A percentile compares a stretch with the other conserved stretches of the same genome.
phyloP scores from a whole-genome alignment of 2,329 filamentous ascomycete genomes.

The Fusarium mexicanum region DNA sequence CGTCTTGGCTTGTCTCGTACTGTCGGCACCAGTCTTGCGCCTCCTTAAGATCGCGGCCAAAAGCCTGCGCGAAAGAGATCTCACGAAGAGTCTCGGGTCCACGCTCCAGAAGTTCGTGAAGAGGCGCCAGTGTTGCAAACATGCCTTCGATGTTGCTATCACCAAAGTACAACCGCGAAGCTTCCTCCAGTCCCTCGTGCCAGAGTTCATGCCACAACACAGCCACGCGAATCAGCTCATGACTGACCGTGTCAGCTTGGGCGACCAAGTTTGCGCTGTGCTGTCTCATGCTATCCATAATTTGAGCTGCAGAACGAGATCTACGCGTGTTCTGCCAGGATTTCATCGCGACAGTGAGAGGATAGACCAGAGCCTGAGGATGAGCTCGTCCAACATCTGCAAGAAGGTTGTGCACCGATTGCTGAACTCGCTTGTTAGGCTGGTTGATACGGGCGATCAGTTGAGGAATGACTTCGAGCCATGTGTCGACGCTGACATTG shows the following conservation, averaged over 20 bases:
- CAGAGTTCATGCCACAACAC: slow-evolving; percentile 99
- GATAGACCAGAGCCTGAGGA: slow-evolving; percentile 96
- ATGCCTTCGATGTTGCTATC: slow-evolving; percentile 98
- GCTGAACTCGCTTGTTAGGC: slow-evolving; percentile 86
- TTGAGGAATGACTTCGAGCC: slow-evolving; percentile 98
- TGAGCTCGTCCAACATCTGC: slow-evolving; percentile 93
- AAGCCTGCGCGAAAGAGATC: slow-evolving; percentile 97
- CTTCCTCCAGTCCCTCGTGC: slow-evolving; percentile 98
- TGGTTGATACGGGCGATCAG: slow-evolving; percentile 98
- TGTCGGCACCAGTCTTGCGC: slow-evolving; percentile 96
- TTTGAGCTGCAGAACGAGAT: slow-evolving; percentile 86
- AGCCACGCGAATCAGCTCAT: slow-evolving; percentile 95
- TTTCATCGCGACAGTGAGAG: slow-evolving; percentile 97
- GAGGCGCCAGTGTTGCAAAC: slow-evolving; percentile 88
- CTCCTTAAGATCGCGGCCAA: slow-evolving; percentile 93
- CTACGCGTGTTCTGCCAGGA: slow-evolving; percentile 83
- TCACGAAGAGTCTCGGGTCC: slow-evolving; percentile 94
- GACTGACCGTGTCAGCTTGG: slow-evolving; percentile 93
- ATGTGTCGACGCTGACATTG: slow-evolving; percentile 94
- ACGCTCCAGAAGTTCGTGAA: slow-evolving; percentile 90
- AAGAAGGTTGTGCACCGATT: slow-evolving; percentile 90
- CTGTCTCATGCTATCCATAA: slow-evolving; percentile 98
- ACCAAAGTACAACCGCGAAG: slow-evolving; percentile 94
- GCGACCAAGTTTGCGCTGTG: slow-evolving; percentile 93
- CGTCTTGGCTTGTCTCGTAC: slow-evolving; percentile 87